Base-by-base conservation (phyloP, 1,284 basidiomycete species). In the Trichosporon sp. region DNA sequence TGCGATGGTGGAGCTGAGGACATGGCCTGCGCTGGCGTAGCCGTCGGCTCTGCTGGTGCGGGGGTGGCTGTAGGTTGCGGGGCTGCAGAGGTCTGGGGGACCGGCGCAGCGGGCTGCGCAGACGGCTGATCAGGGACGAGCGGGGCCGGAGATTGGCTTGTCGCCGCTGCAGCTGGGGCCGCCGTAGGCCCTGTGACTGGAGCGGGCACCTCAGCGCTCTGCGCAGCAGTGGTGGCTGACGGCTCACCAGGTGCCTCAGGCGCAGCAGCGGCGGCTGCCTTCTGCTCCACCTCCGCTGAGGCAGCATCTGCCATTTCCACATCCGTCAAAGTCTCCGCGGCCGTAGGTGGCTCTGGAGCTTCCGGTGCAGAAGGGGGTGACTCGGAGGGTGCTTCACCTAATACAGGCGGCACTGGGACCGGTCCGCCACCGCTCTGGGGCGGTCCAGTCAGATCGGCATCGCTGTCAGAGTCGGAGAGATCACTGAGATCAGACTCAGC, bases 381-480 rank as follows among this genome's bases (percentile, higher is more conserved):
- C 1, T 14, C 4, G 8, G 19, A 6, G 8, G 63, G 5, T 10
- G 21, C 19, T 5, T 16, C 54, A 7, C 12, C 40, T 21, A 56
- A 12, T 5, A 26, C 54, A 7, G 51, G 16, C 2, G 66, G 71
- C 16, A 56, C 69, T 10, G 77, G 71, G 10, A 56, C 69, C 7
- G 16, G 56, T 0, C 80, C 80, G 1, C 80, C 80, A n/a, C 80
- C 80, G 7, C 78, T 77, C 73, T 81, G 79, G 26, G 70, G 73
- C 0, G 73, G 78, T 2, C 80, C 80, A 12, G 65, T 78, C 79
- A 79, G 78, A 66, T 78, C 77, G 0, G 77, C 75, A 43, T 80
- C 80, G 12, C 73, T 73, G n/a, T 79, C 80, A 6, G 70, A 71
- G 26, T 76, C 77, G n/a, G 72, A 68, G 2, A 71, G 71, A 40